phyloP scores from a whole-genome alignment of 2,329 filamentous ascomycete genomes.

The Diplodia mutila region DNA sequence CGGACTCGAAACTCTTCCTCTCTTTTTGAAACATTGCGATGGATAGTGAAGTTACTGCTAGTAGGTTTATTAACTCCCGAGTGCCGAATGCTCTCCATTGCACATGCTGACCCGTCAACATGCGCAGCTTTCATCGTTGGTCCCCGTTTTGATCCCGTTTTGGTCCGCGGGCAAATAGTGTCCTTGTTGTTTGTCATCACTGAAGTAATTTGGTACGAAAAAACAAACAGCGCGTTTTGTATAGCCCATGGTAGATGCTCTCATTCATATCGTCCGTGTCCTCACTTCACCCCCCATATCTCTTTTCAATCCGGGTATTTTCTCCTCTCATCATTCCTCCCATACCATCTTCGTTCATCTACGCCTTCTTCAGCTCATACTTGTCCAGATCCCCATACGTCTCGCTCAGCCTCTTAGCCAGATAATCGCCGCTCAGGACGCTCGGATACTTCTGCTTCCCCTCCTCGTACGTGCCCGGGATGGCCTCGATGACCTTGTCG shows the following conservation, averaged over 20 bases:
- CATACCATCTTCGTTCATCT: background rate
- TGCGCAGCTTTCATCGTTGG: too few species aligned
- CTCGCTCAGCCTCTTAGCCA: constrained; percentile 75
- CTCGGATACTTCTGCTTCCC: constrained; percentile 73
- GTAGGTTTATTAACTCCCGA: too few species aligned
- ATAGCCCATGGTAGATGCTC: background rate
- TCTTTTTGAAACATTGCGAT: too few species aligned
- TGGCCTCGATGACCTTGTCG: constrained; percentile 73
- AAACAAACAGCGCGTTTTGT: background rate
- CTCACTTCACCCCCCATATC: too few species aligned
- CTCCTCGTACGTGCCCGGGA: constrained; percentile 76
- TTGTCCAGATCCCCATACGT: constrained; percentile 54
- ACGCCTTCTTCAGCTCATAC: background rate
- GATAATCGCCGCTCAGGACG: constrained; percentile 79
- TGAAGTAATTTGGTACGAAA: background rate
- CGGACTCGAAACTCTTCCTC: too few species aligned
- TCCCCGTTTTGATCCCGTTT: too few species aligned
- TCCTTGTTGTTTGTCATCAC: too few species aligned
- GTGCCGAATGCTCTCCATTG: too few species aligned
- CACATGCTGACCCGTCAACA: too few species aligned
- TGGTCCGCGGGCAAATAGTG: too few species aligned
- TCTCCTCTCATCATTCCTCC: background rate
- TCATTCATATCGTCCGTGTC: background rate
- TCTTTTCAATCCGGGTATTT: background rate
- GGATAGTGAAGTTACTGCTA: too few species aligned